Evolutionary conservation across 2,329 filamentous ascomycete genomes (phyloP).

Genomic region (Orbilia brochopaga): DNA sequence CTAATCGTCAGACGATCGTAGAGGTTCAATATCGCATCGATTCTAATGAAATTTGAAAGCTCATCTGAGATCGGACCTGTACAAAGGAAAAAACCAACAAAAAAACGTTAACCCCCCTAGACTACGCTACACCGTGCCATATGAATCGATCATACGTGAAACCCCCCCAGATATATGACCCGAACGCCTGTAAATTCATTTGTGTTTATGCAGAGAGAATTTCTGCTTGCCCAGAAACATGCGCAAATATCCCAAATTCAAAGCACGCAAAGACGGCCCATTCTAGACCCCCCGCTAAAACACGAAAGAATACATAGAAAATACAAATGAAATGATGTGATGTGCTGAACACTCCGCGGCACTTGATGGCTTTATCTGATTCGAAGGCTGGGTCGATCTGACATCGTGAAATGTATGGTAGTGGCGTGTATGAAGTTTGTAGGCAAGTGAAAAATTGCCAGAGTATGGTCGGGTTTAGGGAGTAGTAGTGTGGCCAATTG

Average conservation of each 20-base stretch:
- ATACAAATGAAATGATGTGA: background rate
- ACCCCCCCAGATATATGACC: slow-evolving; percentile 7
- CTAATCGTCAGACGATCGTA: too few species aligned
- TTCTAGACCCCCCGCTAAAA: background rate
- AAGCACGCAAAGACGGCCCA: background rate
- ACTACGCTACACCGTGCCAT: background rate
- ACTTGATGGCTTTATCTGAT: too few species aligned
- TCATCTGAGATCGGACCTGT: background rate
- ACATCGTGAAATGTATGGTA: too few species aligned
- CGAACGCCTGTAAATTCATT: slow-evolving; percentile 14
- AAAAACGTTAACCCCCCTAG: too few species aligned
- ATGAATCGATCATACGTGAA: slow-evolving; percentile 18
- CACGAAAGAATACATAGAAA: background rate
- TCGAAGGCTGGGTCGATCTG: too few species aligned
- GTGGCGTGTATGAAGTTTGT: too few species aligned
- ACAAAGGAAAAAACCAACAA: background rate
- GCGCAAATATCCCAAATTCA: slow-evolving; percentile 7
- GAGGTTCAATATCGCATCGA: too few species aligned
- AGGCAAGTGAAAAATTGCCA: too few species aligned
- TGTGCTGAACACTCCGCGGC: too few species aligned
- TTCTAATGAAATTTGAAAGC: background rate
- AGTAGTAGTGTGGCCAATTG: too few species aligned
- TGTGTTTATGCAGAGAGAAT: background rate
- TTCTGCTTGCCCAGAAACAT: background rate
- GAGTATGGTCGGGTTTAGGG: too few species aligned